phyloP scores from a whole-genome alignment of 805 yeast genomes.

The Hanseniaspora thailandica region DNA sequence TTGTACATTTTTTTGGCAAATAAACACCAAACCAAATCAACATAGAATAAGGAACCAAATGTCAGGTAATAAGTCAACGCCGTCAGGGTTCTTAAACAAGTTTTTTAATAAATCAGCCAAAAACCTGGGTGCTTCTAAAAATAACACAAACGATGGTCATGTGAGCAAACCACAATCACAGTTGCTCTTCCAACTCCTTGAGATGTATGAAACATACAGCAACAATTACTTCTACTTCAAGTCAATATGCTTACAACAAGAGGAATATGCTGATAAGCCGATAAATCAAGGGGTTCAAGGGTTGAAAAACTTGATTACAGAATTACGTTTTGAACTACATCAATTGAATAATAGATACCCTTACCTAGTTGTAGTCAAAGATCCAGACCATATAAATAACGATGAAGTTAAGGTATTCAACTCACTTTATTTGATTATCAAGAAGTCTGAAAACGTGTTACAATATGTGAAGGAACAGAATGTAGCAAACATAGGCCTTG shows the following conservation, averaged over 20 bases:
- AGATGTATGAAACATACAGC: conserved; percentile 44
- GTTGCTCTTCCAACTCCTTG: conserved; percentile 48
- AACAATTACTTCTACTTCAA: conserved; percentile 50
- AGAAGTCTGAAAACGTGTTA: conserved; percentile 9
- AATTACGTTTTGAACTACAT: conserved; percentile 45
- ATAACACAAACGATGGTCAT: conserved; percentile 18
- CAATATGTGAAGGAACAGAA: background rate
- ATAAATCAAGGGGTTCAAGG: conserved; percentile 36
- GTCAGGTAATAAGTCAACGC: background rate
- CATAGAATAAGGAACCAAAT: too few species aligned
- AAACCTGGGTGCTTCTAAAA: background rate
- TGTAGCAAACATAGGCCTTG: background rate
- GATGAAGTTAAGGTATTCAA: conserved; percentile 15
- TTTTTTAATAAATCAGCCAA: background rate
- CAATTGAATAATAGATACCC: conserved; percentile 35
- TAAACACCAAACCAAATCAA: too few species aligned
- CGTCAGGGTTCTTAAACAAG: conserved; percentile 10
- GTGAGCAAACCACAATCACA: conserved; percentile 27
- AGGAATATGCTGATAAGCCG: conserved; percentile 39
- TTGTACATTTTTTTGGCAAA: background rate
- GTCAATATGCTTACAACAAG: conserved; percentile 45
- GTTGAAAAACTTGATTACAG: conserved; percentile 62
- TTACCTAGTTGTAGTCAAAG: conserved; percentile 21
- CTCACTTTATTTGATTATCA: conserved; percentile 14
- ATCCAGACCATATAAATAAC: conserved; percentile 15